Percentiles rank a stretch among this genome's conserved stretches.
Conservation (phyloP, 495 filamentous ascomycete genomes). For the Corynascus novoguineensis region DNA sequence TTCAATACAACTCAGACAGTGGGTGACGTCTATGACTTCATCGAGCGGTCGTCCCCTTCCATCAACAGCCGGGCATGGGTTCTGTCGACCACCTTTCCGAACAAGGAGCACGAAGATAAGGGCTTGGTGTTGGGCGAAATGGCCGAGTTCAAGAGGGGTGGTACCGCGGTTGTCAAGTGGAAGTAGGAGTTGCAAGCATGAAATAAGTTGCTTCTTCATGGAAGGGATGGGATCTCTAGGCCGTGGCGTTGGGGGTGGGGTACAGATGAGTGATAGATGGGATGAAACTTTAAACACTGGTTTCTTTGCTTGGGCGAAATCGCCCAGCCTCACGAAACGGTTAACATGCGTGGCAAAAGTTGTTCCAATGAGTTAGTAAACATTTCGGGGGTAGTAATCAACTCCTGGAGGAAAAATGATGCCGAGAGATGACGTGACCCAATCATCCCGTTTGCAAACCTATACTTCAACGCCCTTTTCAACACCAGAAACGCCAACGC, state of each 20-base stretch:
- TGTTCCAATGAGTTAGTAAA: not conserved
- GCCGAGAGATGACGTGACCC: not conserved
- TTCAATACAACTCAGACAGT: slow-evolving; percentile 93
- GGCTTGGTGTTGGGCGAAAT: slow-evolving; percentile 64
- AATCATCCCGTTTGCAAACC: not conserved
- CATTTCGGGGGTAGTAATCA: not conserved
- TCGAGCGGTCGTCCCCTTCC: slow-evolving; percentile 59
- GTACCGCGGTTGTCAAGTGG: slow-evolving; percentile 89
- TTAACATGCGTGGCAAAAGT: not conserved
- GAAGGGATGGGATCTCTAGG: not conserved
- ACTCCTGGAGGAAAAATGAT: not conserved
- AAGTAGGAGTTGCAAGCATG: not conserved
- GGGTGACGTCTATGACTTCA: slow-evolving; percentile 84
- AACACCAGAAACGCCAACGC: slow-evolving; percentile 22
- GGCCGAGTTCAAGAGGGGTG: slow-evolving; percentile 71
- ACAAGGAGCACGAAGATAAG: slow-evolving; percentile 81
- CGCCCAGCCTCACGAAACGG: not conserved
- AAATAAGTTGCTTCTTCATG: not conserved
- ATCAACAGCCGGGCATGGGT: slow-evolving; percentile 62
- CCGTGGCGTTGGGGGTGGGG: slow-evolving; percentile 1
- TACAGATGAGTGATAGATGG: not conserved
- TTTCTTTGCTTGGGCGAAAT: not conserved
- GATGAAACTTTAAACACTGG: not conserved
- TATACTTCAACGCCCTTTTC: slow-evolving; percentile 10
- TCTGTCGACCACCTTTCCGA: slow-evolving; percentile 93